Base-by-base conservation (phyloP, 2,329 filamentous ascomycete species). In the Diaporthe humulicola region DNA sequence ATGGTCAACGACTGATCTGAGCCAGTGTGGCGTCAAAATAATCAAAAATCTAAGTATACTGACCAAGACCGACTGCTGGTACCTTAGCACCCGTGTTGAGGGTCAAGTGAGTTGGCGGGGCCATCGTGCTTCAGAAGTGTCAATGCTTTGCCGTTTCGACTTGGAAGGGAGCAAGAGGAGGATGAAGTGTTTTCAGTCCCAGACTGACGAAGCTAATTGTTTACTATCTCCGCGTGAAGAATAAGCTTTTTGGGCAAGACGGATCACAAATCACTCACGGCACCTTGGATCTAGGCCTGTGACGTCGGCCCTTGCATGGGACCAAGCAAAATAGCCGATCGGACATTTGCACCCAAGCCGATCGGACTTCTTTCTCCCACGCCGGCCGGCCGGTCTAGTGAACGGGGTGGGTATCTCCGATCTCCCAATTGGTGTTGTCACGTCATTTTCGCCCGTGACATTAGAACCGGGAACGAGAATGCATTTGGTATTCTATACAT, bases 61-160 rank as follows among this genome's bases (percentile, higher is more conserved):
- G 83, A 38, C 84, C 84, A 52, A 90, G 84, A 75, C 89, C 89
- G 73, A 90, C 81, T 57, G 87, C 85, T 25, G 89, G 87, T 42
- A 92, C 92, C 81, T 90, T 89, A 78, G 88, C 90, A 73, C 91
- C 90, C 64, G 86, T 87, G 82, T 89, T 90, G 77, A 88, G 84
- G 70, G 50, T 77, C 28, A 77, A 76, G 38, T 71, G 50, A 42
- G 67, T 71, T n/a, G 50, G 22, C 12, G 28, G 50, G 22, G 67
- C 67, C 67, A 71, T 71, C 5, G 33, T 22, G 6, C 50, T 58
- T 22, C 10, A n/a, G 50, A 42, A 42, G 8, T 22, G 25, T 19
- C 25, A 54, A 30, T 71, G 3, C 38, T 19, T 19, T 61, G n/a
- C 25, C 19, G 19, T 45, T 38, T 28, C 6, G 33, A 40, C 0